phyloP scores from a whole-genome alignment of 78 protist species.

The Mastigamoeba balamuthi region DNA sequence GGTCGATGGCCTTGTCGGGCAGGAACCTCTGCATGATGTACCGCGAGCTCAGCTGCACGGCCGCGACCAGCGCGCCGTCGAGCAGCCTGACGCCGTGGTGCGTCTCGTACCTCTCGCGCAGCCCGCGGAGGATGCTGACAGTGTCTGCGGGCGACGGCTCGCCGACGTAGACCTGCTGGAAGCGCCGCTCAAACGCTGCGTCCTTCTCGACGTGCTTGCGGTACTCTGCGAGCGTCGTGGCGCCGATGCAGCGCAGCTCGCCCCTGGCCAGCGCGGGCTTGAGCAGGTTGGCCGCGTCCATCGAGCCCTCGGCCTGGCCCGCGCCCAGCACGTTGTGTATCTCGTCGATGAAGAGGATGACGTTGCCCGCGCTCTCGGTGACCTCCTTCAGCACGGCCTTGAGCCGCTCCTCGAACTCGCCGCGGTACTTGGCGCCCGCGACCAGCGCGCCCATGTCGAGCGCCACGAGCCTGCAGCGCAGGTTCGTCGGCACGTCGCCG shows the following conservation, averaged over 20 bases:
- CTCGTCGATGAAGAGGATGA: constrained; percentile 97
- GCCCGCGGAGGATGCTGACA: constrained; percentile 94
- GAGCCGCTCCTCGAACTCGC: constrained; percentile 97
- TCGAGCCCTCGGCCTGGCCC: constrained; percentile 89
- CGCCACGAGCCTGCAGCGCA: constrained; percentile 62
- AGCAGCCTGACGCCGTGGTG: constrained; percentile 91
- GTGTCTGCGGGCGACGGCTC: constrained; percentile 93
- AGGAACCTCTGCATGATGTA: constrained; percentile 90
- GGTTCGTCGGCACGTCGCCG: constrained; percentile 91
- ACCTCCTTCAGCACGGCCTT: constrained; percentile 93
- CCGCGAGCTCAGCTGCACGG: constrained; percentile 80
- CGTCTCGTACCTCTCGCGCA: constrained; percentile 75
- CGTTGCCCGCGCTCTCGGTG: constrained; percentile 61
- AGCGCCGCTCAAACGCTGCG: constrained; percentile 95
- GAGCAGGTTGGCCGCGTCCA: constrained; percentile 98
- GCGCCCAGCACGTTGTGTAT: constrained; percentile 96
- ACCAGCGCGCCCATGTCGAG: constrained; percentile 95
- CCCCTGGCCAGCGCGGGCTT: constrained; percentile 99
- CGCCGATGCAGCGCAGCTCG: constrained; percentile 96
- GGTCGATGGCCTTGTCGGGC: constrained; percentile 99
- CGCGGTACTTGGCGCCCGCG: constrained; percentile 97
- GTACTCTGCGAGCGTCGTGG: constrained; percentile 97
- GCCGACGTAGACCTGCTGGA: constrained; percentile 81
- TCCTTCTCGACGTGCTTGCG: constrained; percentile 93
- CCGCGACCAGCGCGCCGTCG: constrained; percentile 91